Conservation (phyloP, 2,329 filamentous ascomycete species). For the Pestalotiopsis sp. region DNA sequence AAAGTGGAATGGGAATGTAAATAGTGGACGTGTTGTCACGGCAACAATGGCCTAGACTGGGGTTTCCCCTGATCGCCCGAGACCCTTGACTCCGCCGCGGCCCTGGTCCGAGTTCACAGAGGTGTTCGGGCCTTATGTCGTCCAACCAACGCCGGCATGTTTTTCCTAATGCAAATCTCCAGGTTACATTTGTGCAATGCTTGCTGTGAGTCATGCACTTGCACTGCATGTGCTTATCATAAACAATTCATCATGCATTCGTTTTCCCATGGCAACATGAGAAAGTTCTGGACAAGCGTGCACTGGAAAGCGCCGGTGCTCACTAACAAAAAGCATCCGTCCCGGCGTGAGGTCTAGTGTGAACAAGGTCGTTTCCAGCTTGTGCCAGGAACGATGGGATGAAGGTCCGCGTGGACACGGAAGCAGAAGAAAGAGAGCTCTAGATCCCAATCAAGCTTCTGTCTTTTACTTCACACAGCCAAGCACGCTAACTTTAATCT, state of each 20-base stretch:
- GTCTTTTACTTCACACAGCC: too few species aligned
- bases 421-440: too few species aligned
- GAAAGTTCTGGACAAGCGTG: neutral
- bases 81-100: neutral
- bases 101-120: neutral
- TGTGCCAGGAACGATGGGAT: too few species aligned
- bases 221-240: neutral
- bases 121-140: neutral
- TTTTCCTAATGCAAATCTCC: neutral
- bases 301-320: neutral
- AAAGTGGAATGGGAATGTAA: constrained; percentile 10
- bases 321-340: neutral
- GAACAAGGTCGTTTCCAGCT: too few species aligned
- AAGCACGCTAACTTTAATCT: too few species aligned
- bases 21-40: constrained; percentile 1
- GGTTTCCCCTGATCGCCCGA: neutral
- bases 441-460: too few species aligned
- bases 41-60: neutral
- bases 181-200: neutral
- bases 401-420: too few species aligned
- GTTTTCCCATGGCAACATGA: neutral
- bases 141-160: constrained; percentile 4
- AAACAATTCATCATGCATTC: constrained; percentile 3
- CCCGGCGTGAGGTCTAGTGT: too few species aligned
- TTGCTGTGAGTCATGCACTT: constrained; percentile 1